Percentiles rank a stretch among this genome's conserved stretches.
phyloP scores from a whole-genome alignment of 2,329 filamentous ascomycete species.

The Clonostachys solani region DNA sequence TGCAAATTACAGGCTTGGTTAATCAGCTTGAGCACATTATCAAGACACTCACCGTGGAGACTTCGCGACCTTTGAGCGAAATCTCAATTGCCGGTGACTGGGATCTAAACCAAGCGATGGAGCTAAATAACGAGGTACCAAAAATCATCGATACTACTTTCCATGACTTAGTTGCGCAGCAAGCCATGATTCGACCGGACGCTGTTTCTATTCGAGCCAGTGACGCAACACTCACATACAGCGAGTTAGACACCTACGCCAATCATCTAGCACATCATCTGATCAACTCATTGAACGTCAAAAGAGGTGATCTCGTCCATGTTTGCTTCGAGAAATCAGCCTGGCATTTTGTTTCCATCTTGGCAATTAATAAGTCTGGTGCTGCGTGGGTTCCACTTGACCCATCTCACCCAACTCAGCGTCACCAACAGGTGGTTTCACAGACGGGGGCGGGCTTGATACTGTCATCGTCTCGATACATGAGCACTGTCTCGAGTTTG shows the following conservation, averaged over 20 bases:
- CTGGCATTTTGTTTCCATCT: not conserved
- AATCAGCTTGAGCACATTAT: conserved; percentile 3
- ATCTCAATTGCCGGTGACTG: not conserved
- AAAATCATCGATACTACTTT: not conserved
- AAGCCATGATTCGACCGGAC: not conserved
- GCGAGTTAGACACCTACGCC: conserved; percentile 15
- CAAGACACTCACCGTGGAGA: not conserved
- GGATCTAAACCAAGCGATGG: not conserved
- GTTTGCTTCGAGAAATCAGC: not conserved
- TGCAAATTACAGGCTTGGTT: not conserved
- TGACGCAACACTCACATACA: conserved; percentile 22
- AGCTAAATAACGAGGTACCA: not conserved
- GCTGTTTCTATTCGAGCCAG: conserved; percentile 4
- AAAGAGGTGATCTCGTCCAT: conserved; percentile 6
- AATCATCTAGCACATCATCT: not conserved
- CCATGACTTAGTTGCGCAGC: not conserved
- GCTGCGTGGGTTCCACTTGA: not conserved
- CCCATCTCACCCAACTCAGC: not conserved
- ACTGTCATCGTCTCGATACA: not conserved
- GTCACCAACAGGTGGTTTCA: not conserved
- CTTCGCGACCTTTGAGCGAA: not conserved
- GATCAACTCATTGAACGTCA: conserved; percentile 10
- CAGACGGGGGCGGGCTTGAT: not conserved
- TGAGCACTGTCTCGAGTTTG: not conserved
- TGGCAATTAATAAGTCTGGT: not conserved